phyloP scores from a whole-genome alignment of 2,329 filamentous ascomycete species.

The Lecanosticta acicola region DNA sequence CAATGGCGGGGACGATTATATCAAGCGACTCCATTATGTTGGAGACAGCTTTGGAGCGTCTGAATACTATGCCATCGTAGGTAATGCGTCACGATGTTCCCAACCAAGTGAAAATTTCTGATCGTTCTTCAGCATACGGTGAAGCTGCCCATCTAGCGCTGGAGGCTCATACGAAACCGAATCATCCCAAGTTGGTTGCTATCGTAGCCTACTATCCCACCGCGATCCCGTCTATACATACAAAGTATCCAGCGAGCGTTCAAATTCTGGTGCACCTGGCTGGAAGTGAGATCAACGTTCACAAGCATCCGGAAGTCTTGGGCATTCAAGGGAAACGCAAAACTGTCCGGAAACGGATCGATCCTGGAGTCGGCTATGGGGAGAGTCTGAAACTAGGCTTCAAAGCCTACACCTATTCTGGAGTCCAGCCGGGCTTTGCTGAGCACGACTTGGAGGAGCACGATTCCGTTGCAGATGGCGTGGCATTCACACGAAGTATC shows the following conservation, averaged over 20 bases:
- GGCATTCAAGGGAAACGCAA: constrained; percentile 50
- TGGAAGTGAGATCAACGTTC: constrained; percentile 45
- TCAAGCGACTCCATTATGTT: constrained; percentile 46
- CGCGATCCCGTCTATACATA: constrained; percentile 48
- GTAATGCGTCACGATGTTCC: constrained; percentile 34
- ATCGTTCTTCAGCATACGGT: constrained; percentile 49
- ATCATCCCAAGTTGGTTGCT: constrained; percentile 50
- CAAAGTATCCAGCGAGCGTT: constrained; percentile 40
- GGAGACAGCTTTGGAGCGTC: constrained; percentile 50
- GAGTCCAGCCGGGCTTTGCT: constrained; percentile 60
- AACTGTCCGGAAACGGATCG: constrained; percentile 45
- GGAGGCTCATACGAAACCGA: constrained; percentile 53
- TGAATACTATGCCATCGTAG: constrained; percentile 59
- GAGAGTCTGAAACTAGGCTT: constrained; percentile 42
- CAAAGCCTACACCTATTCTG: constrained; percentile 51
- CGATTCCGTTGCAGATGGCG: constrained; percentile 56
- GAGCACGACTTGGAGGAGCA: constrained; percentile 65
- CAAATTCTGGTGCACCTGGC: constrained; percentile 55
- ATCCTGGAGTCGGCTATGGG: constrained; percentile 48
- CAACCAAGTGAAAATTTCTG: neutral
- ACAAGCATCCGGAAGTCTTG: constrained; percentile 45
- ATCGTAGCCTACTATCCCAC: constrained; percentile 60
- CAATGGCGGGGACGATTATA: constrained; percentile 45
- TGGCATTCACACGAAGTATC: constrained; percentile 65
- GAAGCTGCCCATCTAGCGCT: constrained; percentile 56